phyloP scores from a whole-genome alignment of 2,329 filamentous ascomycete genomes.

The Purpureocillium lavendulum region DNA sequence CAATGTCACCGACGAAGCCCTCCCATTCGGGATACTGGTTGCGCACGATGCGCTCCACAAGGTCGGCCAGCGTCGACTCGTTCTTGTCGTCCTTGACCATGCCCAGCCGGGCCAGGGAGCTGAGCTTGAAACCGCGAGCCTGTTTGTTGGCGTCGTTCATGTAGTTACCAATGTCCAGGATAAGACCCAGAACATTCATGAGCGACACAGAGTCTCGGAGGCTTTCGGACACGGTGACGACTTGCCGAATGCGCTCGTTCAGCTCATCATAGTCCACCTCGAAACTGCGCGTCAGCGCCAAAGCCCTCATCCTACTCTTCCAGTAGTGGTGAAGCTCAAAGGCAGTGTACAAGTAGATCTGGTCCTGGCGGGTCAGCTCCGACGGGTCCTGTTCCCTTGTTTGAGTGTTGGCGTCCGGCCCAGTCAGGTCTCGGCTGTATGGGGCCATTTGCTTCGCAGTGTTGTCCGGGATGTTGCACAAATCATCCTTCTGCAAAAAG shows the following conservation, averaged over 20 bases:
- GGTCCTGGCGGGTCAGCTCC: conserved; percentile 89
- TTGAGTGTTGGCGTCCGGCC: conserved; percentile 69
- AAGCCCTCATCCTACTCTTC: conserved; percentile 92
- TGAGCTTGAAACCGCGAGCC: conserved; percentile 94
- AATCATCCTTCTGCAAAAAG: conserved; percentile 84
- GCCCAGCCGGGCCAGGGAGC: conserved; percentile 80
- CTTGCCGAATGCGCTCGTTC: conserved; percentile 71
- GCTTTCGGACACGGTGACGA: conserved; percentile 83
- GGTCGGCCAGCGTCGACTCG: conserved; percentile 87
- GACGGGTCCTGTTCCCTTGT: conserved; percentile 75
- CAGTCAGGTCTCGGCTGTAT: conserved; percentile 95
- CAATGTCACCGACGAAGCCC: conserved; percentile 76
- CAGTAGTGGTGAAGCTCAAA: conserved; percentile 97
- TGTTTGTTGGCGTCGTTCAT: conserved; percentile 99
- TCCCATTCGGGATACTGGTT: conserved; percentile 97
- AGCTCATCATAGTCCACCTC: conserved; percentile 91
- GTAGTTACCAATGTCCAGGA: conserved; percentile 97
- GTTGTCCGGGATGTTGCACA: conserved; percentile 89
- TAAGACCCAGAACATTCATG: conserved; percentile 93
- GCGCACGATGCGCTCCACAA: conserved; percentile 92
- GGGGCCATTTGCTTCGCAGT: conserved; percentile 85
- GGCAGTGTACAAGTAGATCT: conserved; percentile 87
- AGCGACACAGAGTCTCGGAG: conserved; percentile 84
- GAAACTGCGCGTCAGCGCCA: conserved; percentile 74
- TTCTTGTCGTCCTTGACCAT: conserved; percentile 99